These are phyloP conservation scores for Phytophthora pinifolia DNA, from an alignment of 352 stramenopile genomes.

Conservation along the genomic window DNA sequence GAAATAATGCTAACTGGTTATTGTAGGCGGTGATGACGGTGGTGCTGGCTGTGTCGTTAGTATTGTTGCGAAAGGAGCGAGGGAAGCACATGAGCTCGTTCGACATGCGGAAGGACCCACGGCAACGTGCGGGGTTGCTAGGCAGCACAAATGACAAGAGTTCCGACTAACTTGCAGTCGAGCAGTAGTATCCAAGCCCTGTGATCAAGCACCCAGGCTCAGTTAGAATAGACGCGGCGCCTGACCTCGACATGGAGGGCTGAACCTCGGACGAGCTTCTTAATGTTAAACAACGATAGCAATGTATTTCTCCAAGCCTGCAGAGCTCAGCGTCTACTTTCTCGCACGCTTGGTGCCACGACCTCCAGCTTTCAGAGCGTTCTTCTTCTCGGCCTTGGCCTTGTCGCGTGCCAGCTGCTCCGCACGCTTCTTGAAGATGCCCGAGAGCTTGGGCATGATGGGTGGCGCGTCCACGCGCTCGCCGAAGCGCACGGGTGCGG, in stretches of 20 bases:
- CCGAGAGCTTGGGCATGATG: constrained; percentile 78
- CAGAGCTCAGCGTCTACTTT: constrained; percentile 15
- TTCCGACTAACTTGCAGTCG: constrained; percentile 31
- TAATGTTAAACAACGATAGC: constrained; percentile 20
- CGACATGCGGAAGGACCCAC: constrained; percentile 67
- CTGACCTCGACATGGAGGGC: background rate
- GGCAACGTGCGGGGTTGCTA: constrained; percentile 50
- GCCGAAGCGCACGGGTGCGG: constrained; percentile 65
- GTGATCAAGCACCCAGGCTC: no score
- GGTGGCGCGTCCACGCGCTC: constrained; percentile 82
- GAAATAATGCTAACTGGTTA: background rate
- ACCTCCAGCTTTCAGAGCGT: constrained; percentile 11
- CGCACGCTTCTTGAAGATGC: constrained; percentile 82
- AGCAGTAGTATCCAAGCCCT: background rate
- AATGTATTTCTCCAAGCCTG: constrained; percentile 18
- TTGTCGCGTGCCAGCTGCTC: constrained; percentile 45
- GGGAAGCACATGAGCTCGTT: constrained; percentile 81
- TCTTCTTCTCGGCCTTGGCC: constrained; percentile 38
- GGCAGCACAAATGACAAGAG: constrained; percentile 33
- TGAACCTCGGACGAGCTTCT: background rate
- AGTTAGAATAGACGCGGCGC: constrained; percentile 13
- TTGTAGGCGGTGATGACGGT: constrained; percentile 54
- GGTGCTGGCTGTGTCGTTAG: constrained; percentile 44
- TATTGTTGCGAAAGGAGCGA: constrained; percentile 59
- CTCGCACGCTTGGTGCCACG: constrained; percentile 24